A percentile compares a stretch with the other conserved stretches of the same genome.
Conservation (phyloP, 202 grass and related monocot species). For the Brachypodium distachyon region DNA sequence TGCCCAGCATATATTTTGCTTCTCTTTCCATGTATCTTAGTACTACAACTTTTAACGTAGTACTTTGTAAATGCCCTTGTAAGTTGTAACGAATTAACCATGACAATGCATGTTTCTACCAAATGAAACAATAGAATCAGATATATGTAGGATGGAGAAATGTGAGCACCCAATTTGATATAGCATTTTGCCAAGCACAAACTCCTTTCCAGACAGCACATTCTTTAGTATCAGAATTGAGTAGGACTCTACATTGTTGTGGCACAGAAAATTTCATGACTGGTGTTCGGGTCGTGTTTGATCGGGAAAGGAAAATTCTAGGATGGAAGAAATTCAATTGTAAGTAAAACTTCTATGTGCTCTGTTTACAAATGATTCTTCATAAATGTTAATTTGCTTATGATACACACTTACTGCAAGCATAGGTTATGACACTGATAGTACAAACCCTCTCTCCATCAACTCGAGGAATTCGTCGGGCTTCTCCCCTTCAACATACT, state of each 20-base stretch:
- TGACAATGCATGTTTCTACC: too few relatives aligned
- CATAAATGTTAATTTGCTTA: not conserved
- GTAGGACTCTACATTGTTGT: not conserved
- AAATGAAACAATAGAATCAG: not conserved
- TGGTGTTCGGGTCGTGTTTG: slow-evolving; percentile 62
- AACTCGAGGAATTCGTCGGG: slow-evolving; percentile 44
- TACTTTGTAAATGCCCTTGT: not conserved
- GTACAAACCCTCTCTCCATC: slow-evolving; percentile 43
- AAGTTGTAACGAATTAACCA: too few relatives aligned
- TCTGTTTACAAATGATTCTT: not conserved
- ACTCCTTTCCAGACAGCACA: not conserved
- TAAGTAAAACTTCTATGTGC: slow-evolving; percentile 15
- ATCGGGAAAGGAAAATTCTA: slow-evolving; percentile 64
- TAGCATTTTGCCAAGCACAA: not conserved
- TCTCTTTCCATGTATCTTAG: not conserved
- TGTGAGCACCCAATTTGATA: not conserved
- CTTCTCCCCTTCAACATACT: slow-evolving; percentile 28
- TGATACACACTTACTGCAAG: too few relatives aligned
- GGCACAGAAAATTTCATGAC: slow-evolving; percentile 87
- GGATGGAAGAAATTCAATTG: slow-evolving; percentile 88
- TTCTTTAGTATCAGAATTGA: not conserved
- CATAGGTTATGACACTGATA: slow-evolving; percentile 60
- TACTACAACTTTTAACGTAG: not conserved
- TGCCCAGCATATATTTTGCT: not conserved
- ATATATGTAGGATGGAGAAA: too few relatives aligned